phyloP scores from a whole-genome alignment of 805 yeast genomes.

The Brettanomyces naardenensis region DNA sequence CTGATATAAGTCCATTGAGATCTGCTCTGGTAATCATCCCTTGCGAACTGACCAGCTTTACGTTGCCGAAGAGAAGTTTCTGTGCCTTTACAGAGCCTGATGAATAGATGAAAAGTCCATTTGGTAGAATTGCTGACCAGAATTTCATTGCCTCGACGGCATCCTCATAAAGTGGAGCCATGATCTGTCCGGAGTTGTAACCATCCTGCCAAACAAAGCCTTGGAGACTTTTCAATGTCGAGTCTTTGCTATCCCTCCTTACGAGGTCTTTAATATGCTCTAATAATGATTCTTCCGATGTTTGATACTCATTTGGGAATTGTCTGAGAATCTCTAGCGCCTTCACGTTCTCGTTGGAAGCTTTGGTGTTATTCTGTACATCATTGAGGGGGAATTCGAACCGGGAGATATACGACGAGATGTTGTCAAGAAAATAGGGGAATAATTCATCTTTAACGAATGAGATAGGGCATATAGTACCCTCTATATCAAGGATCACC shows the following conservation, averaged over 20 bases:
- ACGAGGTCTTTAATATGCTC: constrained; percentile 53
- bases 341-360: constrained; percentile 6
- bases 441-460: constrained; percentile 74
- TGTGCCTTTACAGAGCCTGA: constrained; percentile 90
- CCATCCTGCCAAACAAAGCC: constrained; percentile 81
- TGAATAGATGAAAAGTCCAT: constrained; percentile 64
- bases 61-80: constrained; percentile 64
- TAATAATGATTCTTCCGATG: constrained; percentile 27
- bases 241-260: constrained; percentile 63
- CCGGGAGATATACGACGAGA: constrained; percentile 33
- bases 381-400: constrained; percentile 27
- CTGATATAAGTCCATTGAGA: constrained; percentile 45
- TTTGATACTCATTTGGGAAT: constrained; percentile 35
- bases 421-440: constrained; percentile 59
- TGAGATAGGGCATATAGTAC: constrained; percentile 86
- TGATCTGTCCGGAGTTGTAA: constrained; percentile 64
- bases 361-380: constrained; percentile 5
- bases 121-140: constrained; percentile 26
- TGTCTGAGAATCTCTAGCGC: constrained; percentile 28
- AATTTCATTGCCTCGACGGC: constrained; percentile 49
- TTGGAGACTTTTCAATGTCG: constrained; percentile 69
- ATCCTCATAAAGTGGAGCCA: constrained; percentile 72
- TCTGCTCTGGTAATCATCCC: constrained; percentile 29
- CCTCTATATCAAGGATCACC: constrained; percentile 73
- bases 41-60: constrained; percentile 27